phyloP scores from a whole-genome alignment of 1,139 yeast species.

The Blastobotrys arbuscula region DNA sequence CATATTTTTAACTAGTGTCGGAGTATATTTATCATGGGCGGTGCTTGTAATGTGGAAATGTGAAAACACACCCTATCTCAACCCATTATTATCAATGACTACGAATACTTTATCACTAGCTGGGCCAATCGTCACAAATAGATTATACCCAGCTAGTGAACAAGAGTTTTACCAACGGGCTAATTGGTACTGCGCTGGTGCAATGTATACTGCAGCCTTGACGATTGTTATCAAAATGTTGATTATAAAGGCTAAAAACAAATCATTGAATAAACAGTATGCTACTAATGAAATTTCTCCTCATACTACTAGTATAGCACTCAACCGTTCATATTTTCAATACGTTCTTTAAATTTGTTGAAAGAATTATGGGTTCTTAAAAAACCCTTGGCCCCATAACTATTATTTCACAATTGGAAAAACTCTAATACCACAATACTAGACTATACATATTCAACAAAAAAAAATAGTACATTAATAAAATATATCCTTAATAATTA shows the following conservation, averaged over 20 bases:
- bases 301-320: background rate
- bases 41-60: background rate
- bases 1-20: constrained; percentile 2
- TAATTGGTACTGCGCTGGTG: constrained; percentile 3
- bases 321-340: background rate
- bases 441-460: background rate
- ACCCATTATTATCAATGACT: background rate
- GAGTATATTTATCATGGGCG: background rate
- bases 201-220: background rate
- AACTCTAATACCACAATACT: background rate
- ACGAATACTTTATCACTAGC: background rate
- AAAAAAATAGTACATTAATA: background rate
- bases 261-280: background rate
- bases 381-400: background rate
- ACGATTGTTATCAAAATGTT: background rate
- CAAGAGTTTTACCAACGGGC: background rate
- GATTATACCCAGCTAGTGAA: background rate
- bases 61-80: background rate
- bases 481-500: background rate
- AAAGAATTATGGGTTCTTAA: no score
- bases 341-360: background rate
- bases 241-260: background rate
- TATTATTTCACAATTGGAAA: background rate
- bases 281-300: background rate
- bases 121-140: background rate